phyloP scores from a whole-genome alignment of 257 asterid genomes.

The Jasminum sambac region DNA sequence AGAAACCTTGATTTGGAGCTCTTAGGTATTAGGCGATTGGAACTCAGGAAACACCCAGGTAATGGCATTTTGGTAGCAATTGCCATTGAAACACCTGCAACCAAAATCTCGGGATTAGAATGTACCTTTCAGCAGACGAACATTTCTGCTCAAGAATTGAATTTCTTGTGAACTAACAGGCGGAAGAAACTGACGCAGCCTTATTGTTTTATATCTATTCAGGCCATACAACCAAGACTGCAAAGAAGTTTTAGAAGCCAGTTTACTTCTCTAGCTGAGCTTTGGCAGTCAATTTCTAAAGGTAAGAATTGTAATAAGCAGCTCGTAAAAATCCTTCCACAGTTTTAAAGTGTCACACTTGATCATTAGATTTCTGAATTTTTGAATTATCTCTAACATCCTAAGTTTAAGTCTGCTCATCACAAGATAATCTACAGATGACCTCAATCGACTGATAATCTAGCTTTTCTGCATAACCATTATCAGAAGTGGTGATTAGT shows the following conservation, averaged over 20 bases:
- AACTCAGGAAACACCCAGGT: conserved; percentile 26
- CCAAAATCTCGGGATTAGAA: neutral
- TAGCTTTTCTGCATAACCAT: neutral
- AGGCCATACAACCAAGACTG: neutral
- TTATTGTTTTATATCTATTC: neutral
- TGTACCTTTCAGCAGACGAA: neutral
- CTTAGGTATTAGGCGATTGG: conserved; percentile 13
- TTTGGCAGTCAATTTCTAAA: neutral
- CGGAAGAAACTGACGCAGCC: neutral
- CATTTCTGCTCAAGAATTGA: neutral
- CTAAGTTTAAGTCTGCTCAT: neutral
- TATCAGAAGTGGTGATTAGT: neutral
- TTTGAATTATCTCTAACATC: neutral
- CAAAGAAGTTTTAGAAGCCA: neutral
- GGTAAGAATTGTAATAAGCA: neutral
- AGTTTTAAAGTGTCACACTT: neutral
- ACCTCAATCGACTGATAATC: conserved; percentile 1
- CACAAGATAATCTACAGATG: neutral
- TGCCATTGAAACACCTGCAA: conserved; percentile 29
- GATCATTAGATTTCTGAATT: neutral
- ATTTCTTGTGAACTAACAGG: neutral
- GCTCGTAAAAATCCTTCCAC: neutral
- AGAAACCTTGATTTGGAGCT: conserved; percentile 23
- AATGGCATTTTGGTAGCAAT: conserved; percentile 31
- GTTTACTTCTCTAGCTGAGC: neutral